A percentile compares a stretch with the other conserved stretches of the same genome.
Evolutionary conservation across 306 rosid genomes (phyloP).

Genomic region (Gastrolobium bilobum): DNA sequence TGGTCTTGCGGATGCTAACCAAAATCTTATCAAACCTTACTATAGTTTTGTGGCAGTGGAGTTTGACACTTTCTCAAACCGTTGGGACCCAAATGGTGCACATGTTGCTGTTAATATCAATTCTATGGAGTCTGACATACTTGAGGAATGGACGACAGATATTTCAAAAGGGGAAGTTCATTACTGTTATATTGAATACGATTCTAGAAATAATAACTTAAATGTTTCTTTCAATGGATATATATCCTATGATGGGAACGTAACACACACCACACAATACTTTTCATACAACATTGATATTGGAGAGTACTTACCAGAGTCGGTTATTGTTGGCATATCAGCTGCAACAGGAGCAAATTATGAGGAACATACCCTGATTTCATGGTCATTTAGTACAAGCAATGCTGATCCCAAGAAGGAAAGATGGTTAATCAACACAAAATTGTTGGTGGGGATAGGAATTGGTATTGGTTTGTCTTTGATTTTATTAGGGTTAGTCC

Average conservation of each 20-base stretch:
- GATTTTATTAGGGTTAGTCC: neutral
- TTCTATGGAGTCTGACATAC: conserved; percentile 16
- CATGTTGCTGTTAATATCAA: conserved; percentile 48
- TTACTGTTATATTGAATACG: conserved; percentile 35
- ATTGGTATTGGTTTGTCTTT: conserved; percentile 7
- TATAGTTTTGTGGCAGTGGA: conserved; percentile 59
- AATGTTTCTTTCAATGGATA: conserved; percentile 32
- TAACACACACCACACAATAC: neutral
- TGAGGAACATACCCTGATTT: conserved; percentile 26
- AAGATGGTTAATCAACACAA: neutral
- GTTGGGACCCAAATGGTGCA: conserved; percentile 37
- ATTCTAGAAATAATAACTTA: neutral
- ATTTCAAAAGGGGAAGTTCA: neutral
- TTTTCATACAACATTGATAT: conserved; percentile 42
- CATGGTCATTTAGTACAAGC: conserved; percentile 47
- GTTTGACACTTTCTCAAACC: conserved; percentile 51
- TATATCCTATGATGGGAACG: neutral
- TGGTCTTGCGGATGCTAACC: conserved; percentile 27
- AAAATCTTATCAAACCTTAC: neutral
- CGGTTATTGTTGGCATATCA: conserved; percentile 58
- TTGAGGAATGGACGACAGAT: conserved; percentile 10
- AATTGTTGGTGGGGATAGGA: neutral
- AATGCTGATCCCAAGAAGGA: neutral
- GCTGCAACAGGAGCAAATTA: conserved; percentile 40
- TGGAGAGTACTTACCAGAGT: conserved; percentile 20